These are phyloP conservation scores for Phragmites australis DNA, from an alignment of 176 grass and related monocot species.

Conservation along the genomic window DNA sequence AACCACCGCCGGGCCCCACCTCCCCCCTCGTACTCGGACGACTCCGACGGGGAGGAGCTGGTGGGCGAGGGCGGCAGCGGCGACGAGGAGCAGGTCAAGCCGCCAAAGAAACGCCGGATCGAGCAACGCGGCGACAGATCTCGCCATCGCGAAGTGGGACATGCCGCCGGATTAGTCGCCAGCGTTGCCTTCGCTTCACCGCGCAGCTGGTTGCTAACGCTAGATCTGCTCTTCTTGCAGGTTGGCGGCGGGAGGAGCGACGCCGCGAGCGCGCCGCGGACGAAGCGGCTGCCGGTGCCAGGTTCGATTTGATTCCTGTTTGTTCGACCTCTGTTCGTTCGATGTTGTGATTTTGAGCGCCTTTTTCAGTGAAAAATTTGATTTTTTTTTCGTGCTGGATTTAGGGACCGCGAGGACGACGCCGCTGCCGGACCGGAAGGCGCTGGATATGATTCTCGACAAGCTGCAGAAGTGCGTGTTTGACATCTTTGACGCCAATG, in stretches of 20 bases:
- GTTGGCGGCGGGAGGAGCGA: slow-evolving; percentile 49
- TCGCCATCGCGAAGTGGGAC: slow-evolving; percentile 42
- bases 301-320: slow-evolving; percentile 51
- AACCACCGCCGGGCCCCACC: slow-evolving; percentile 42
- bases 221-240: slow-evolving; percentile 55
- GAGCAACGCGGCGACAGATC: slow-evolving; percentile 65
- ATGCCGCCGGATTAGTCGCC: slow-evolving; percentile 12
- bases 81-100: slow-evolving; percentile 74
- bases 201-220: slow-evolving; percentile 30
- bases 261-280: slow-evolving; percentile 47
- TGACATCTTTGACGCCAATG: background rate
- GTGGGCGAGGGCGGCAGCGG: slow-evolving; percentile 38
- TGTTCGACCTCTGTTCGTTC: slow-evolving; percentile 12
- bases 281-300: slow-evolving; percentile 60
- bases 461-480: slow-evolving; percentile 89
- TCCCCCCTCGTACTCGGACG: slow-evolving; percentile 44
- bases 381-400: slow-evolving; percentile 23
- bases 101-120: slow-evolving; percentile 91
- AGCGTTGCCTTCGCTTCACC: slow-evolving; percentile 30
- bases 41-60: slow-evolving; percentile 42
- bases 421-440: slow-evolving; percentile 71
- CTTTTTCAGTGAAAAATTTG: slow-evolving; percentile 18
- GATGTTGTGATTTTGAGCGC: slow-evolving; percentile 13
- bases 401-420: slow-evolving; percentile 54
- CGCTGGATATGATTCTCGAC: slow-evolving; percentile 82